phyloP scores from a whole-genome alignment of 352 stramenopile genomes.

The Phytophthora pini region DNA sequence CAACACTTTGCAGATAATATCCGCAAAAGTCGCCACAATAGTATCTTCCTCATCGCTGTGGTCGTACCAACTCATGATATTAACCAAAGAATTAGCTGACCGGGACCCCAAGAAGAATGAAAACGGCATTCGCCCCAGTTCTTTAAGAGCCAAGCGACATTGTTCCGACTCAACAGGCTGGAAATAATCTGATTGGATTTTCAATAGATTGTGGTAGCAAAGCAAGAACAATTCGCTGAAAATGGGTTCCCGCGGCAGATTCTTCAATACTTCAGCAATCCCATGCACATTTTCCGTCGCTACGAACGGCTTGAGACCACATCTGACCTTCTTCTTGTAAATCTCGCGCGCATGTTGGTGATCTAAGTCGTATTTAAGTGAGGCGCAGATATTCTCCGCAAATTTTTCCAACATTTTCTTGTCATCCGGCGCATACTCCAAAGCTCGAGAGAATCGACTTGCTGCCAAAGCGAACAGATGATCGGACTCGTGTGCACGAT shows the following conservation, averaged over 20 bases:
- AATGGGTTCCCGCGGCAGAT: conserved; percentile 68
- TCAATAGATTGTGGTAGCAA: conserved; percentile 64
- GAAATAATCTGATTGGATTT: conserved; percentile 67
- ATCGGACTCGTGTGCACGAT: conserved; percentile 72
- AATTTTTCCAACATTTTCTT: conserved; percentile 71
- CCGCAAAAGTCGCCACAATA: conserved; percentile 59
- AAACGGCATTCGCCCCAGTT: conserved; percentile 72
- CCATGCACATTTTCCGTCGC: conserved; percentile 70
- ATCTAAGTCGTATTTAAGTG: conserved; percentile 83
- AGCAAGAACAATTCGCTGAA: conserved; percentile 86
- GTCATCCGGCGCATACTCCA: conserved; percentile 72
- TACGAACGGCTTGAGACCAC: conserved; percentile 62
- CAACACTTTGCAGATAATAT: conserved; percentile 74
- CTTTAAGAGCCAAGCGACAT: conserved; percentile 53
- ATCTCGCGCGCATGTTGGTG: conserved; percentile 65
- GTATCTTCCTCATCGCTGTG: conserved; percentile 49
- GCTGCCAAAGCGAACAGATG: conserved; percentile 81
- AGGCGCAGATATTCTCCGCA: conserved; percentile 82
- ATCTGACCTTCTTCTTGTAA: conserved; percentile 86
- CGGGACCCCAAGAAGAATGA: conserved; percentile 70
- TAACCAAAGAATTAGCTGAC: conserved; percentile 59
- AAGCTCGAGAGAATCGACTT: conserved; percentile 64
- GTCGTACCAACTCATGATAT: conserved; percentile 54
- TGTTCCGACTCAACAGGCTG: conserved; percentile 50
- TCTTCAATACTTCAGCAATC: conserved; percentile 85